Percentiles rank a stretch among this genome's conserved stretches.
These are phyloP conservation scores for Penicillium pancosmium DNA, from an alignment of 495 filamentous ascomycete genomes.

Conservation along the genomic window DNA sequence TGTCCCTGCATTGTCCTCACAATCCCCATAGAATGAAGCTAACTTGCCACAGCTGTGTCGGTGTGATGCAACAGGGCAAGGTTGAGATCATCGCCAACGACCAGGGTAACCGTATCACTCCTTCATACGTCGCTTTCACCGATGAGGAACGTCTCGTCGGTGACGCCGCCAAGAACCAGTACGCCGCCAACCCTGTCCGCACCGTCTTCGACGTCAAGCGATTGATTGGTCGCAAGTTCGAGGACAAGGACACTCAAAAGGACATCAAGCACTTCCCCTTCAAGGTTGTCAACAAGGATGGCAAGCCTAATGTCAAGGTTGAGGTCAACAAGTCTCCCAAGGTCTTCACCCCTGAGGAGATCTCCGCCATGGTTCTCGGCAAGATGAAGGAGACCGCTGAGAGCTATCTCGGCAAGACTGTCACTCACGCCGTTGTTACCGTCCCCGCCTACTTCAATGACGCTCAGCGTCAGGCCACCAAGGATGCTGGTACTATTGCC, in stretches of 20 bases:
- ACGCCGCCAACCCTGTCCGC: constrained; percentile 82
- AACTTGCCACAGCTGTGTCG: constrained; percentile 67
- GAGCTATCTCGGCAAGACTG: constrained; percentile 85
- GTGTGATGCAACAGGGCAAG: constrained; percentile 98
- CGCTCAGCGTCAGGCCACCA: constrained; percentile 95
- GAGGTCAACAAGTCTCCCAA: constrained; percentile 73
- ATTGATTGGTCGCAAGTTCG: constrained; percentile 86
- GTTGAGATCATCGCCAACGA: constrained; percentile 97
- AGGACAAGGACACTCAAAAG: constrained; percentile 80
- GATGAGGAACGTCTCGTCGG: constrained; percentile 96
- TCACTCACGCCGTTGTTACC: constrained; percentile 93
- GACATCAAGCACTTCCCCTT: constrained; percentile 93
- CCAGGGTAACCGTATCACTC: constrained; percentile 98
- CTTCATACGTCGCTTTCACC: constrained; percentile 97
- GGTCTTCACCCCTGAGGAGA: constrained; percentile 81
- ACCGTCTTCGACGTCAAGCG: constrained; percentile 96
- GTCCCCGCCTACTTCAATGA: constrained; percentile 99
- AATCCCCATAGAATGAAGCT: constrained; percentile 5
- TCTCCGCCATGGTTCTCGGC: constrained; percentile 79
- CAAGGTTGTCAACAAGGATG: constrained; percentile 79
- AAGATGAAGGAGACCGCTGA: constrained; percentile 98
- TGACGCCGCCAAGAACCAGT: constrained; percentile 99
- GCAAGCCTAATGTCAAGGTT: constrained; percentile 79
- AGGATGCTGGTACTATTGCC: constrained; percentile 95
- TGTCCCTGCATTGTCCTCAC: not conserved